These are phyloP conservation scores for Leishmania aethiopica DNA, from an alignment of 208 protist genomes.

Conservation along the genomic window DNA sequence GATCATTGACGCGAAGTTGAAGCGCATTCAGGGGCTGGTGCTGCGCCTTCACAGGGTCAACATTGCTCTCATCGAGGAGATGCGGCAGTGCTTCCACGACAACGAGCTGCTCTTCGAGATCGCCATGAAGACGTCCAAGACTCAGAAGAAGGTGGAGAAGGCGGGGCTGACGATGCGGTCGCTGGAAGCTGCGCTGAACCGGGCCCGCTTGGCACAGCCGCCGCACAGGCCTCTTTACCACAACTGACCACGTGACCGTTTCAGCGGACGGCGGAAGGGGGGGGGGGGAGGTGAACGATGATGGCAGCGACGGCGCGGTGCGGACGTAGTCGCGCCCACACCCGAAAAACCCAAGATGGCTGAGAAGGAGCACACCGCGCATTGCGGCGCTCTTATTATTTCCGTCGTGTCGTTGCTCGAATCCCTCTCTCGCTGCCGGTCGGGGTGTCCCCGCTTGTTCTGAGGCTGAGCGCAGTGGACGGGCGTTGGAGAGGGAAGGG, in stretches of 20 bases:
- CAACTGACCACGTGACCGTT: slow-evolving; percentile 40
- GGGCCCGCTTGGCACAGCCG: slow-evolving; percentile 43
- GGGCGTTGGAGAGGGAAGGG: background rate
- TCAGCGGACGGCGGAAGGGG: background rate
- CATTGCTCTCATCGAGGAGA: slow-evolving; percentile 43
- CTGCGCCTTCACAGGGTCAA: slow-evolving; percentile 68
- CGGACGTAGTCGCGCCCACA: background rate
- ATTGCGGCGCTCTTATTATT: background rate
- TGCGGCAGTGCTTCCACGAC: slow-evolving; percentile 52
- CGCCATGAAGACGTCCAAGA: slow-evolving; percentile 50
- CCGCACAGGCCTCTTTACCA: slow-evolving; percentile 69
- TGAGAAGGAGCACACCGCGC: background rate
- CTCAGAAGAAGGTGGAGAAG: slow-evolving; percentile 53
- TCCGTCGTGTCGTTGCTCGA: background rate
- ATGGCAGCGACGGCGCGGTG: background rate
- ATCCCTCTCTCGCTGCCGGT: background rate
- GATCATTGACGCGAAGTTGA: slow-evolving; percentile 85
- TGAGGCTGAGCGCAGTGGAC: background rate
- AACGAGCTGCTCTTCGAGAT: slow-evolving; percentile 67
- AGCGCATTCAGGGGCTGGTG: slow-evolving; percentile 83
- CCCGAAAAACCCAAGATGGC: background rate
- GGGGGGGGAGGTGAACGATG: background rate
- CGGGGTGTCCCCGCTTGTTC: background rate
- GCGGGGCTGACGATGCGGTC: slow-evolving; percentile 47
- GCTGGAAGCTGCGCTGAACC: slow-evolving; percentile 49